Evolutionary conservation across 148 eudicot species (phyloP).

Genomic region (Silene latifolia): DNA sequence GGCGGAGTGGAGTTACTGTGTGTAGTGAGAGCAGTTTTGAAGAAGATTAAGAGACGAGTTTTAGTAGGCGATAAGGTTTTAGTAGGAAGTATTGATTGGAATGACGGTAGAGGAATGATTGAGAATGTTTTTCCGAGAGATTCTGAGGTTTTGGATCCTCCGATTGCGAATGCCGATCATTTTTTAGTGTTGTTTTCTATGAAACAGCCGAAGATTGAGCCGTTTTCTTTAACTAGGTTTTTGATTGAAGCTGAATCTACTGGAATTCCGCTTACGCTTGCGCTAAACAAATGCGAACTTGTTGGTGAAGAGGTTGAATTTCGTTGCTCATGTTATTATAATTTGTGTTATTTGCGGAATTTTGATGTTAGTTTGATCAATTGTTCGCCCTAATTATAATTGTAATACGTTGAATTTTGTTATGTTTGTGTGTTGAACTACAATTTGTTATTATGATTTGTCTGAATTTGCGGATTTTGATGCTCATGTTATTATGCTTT

Average conservation of each 20-base stretch:
- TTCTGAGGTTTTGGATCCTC: constrained; percentile 74
- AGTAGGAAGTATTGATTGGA: constrained; percentile 90
- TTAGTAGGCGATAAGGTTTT: constrained; percentile 86
- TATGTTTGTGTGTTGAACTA: too few species aligned
- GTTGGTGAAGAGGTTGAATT: constrained; percentile 55
- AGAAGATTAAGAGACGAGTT: constrained; percentile 87
- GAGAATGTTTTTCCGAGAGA: constrained; percentile 72
- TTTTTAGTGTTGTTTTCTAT: constrained; percentile 69
- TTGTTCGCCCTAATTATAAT: too few species aligned
- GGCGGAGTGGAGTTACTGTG: constrained; percentile 59
- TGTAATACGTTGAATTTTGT: too few species aligned
- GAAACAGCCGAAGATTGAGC: constrained; percentile 76
- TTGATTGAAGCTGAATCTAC: constrained; percentile 87
- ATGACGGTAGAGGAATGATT: constrained; percentile 76
- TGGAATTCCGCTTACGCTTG: constrained; percentile 69
- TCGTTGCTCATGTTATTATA: background rate
- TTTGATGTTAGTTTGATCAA: too few species aligned
- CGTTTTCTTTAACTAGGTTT: constrained; percentile 70
- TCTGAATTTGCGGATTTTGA: too few species aligned
- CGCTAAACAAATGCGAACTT: constrained; percentile 81
- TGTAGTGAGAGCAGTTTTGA: constrained; percentile 82
- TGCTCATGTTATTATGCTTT: too few species aligned
- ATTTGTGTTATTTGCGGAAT: background rate
- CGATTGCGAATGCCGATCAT: constrained; percentile 90
- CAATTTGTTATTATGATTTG: too few species aligned